phyloP scores from a whole-genome alignment of 306 rosid genomes.

The Cicer cuneatum region DNA sequence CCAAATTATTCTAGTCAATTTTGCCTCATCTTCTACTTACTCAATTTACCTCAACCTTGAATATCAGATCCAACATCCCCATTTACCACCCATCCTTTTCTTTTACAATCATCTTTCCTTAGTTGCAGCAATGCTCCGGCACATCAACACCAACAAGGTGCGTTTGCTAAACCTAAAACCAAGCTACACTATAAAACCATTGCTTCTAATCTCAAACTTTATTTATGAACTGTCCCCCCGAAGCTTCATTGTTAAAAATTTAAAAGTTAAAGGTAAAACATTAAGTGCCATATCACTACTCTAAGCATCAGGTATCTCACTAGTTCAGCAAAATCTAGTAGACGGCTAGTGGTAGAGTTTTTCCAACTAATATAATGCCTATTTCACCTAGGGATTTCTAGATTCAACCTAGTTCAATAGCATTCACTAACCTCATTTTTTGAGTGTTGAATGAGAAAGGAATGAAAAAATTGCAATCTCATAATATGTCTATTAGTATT shows the following conservation, averaged over 20 bases:
- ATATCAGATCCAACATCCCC: conserved; percentile 32
- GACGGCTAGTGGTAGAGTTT: neutral
- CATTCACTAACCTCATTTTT: conserved; percentile 11
- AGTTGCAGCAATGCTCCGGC: neutral
- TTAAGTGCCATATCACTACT: neutral
- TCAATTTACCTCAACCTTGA: conserved; percentile 8
- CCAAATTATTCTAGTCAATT: conserved; percentile 24
- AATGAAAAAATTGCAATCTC: neutral
- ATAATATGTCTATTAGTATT: neutral
- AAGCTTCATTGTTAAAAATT: conserved; percentile 1
- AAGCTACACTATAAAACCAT: conserved; percentile 24
- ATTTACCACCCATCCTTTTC: conserved; percentile 32
- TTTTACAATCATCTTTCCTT: conserved; percentile 4
- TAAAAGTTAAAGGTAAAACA: conserved; percentile 1
- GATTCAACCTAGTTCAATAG: conserved; percentile 6
- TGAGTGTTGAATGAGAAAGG: neutral
- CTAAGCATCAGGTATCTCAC: conserved; percentile 2
- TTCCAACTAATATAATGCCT: conserved; percentile 12
- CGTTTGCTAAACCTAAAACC: conserved; percentile 32
- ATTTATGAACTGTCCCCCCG: neutral
- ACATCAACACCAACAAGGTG: neutral
- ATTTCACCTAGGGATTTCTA: conserved; percentile 26
- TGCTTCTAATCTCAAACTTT: conserved; percentile 25
- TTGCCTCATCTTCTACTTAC: conserved; percentile 19
- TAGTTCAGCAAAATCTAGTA: conserved; percentile 22